Evolutionary conservation across 139 green algal species (phyloP), one percentile per base, ranked within the genome.

Genomic region (Yamagishiella unicocca): DNA sequence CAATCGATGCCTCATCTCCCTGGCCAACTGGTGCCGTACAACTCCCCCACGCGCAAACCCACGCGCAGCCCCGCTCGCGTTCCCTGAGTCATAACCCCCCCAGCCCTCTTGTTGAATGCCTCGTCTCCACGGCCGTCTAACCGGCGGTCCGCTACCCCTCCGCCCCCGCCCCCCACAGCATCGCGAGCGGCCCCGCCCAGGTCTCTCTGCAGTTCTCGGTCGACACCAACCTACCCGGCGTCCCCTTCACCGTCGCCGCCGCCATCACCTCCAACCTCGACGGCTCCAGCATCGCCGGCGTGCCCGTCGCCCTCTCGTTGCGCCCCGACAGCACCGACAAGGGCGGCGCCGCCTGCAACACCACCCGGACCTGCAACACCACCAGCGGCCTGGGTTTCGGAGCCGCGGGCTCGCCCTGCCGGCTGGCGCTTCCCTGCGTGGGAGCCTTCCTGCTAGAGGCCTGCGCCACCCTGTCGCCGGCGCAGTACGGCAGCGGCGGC

Each of bases 381-480:
- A 27, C 75, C 19, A n/a, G 40, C 27, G 31, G 42, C n/a, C 55
- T 78, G 35, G 37, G 31, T 25, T 87, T 79, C 70, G 43, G n/a
- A n/a, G n/a, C n/a, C n/a, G n/a, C n/a, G n/a, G n/a, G 54, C 2
- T 1, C n/a, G 1, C 6, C 27, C 31, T 93, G 87, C 84, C 90
- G 90, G 78, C 73, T 93, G 66, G 29, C 37, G 38, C 84, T 93
- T 54, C 90, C 90, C 22, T 93, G 90, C 76, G 70, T 83, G n/a
- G 90, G 90, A 3, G 46, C 66, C 24, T 93, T 91, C 33, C 37
- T 45, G 31, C 81, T 93, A 27, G 43, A 82, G 62, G 88, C 79
- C 0, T 91, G 80, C 42, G 80, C 64, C 1, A 33, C 37, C n/a
- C n/a, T n/a, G n/a, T n/a, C n/a, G n/a, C n/a, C n/a, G n/a, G n/a